phyloP scores from a whole-genome alignment of 1,284 basidiomycete species.

The Thecaphora frezii region DNA sequence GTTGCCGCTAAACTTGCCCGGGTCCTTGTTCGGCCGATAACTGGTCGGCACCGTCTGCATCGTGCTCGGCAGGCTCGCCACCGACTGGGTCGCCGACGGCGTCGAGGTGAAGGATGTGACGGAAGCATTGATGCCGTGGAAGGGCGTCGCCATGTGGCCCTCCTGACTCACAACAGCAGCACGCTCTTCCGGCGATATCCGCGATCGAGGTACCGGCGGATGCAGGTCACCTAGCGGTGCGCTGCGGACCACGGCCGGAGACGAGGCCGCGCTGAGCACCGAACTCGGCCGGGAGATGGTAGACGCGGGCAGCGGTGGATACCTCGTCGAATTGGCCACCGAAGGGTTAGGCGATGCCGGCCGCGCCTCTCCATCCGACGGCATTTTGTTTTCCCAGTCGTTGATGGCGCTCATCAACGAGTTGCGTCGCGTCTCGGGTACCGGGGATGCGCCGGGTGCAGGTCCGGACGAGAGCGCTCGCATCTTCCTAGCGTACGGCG shows the following conservation, averaged over 20 bases:
- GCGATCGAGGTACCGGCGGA: constrained; percentile 32
- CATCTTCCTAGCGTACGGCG: constrained; percentile 40
- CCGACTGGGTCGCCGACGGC: constrained; percentile 36
- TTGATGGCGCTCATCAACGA: constrained; percentile 51
- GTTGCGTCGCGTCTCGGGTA: constrained; percentile 25
- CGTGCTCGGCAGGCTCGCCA: constrained; percentile 25
- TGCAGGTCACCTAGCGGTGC: constrained; percentile 50
- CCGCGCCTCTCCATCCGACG: constrained; percentile 8
- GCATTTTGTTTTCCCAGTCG: constrained; percentile 50
- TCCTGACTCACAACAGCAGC: constrained; percentile 8
- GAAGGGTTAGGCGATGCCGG: constrained; percentile 7
- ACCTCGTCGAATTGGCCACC: constrained; percentile 7
- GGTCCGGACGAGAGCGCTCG: constrained; percentile 35
- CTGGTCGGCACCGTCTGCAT: constrained; percentile 39
- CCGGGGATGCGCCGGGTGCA: constrained; percentile 9
- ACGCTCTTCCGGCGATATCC: constrained; percentile 20
- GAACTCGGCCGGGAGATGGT: constrained; percentile 35
- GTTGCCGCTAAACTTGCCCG: constrained; percentile 32
- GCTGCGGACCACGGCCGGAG: constrained; percentile 42
- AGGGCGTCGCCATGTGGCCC: constrained; percentile 2
- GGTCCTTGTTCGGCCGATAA: constrained; percentile 45
- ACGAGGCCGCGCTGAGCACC: constrained; percentile 31
- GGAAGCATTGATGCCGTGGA: constrained; percentile 7
- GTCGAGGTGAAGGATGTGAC: constrained; percentile 17
- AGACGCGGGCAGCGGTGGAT: constrained; percentile 35